Percentiles rank a stretch among this genome's conserved stretches.
Conservation (phyloP, 2,329 filamentous ascomycete genomes). For the Pleurostoma richardsiae region DNA sequence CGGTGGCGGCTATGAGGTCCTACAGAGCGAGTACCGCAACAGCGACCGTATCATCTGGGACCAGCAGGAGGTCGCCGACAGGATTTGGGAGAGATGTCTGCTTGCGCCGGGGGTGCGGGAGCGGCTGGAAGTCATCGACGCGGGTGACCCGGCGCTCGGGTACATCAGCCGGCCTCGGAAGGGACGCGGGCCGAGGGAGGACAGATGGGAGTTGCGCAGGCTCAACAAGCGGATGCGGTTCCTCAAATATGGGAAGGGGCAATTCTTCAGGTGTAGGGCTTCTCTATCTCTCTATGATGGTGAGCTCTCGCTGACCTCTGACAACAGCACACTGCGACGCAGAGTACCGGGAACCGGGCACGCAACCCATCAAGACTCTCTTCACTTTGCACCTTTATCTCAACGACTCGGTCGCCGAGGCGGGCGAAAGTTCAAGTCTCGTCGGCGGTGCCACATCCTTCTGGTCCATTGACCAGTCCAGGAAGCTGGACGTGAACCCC, state of each 20-base stretch:
- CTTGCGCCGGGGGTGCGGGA: constrained; percentile 33
- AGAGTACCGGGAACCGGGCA: constrained; percentile 48
- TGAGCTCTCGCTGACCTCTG: constrained; percentile 8
- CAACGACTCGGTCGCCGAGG: constrained; percentile 40
- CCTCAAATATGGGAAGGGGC: constrained; percentile 64
- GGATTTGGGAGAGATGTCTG: constrained; percentile 57
- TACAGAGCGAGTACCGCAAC: constrained; percentile 55
- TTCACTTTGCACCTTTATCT: constrained; percentile 54
- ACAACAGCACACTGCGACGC: constrained; percentile 62
- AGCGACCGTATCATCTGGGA: constrained; percentile 79
- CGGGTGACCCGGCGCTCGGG: constrained; percentile 22
- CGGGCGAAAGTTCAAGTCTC: constrained; percentile 26
- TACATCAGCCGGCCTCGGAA: constrained; percentile 14
- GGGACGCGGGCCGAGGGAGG: constrained; percentile 10
- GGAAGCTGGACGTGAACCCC: constrained; percentile 47
- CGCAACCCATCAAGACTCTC: constrained; percentile 37
- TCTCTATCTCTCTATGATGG: neutral
- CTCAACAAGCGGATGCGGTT: constrained; percentile 74
- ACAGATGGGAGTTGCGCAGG: constrained; percentile 37
- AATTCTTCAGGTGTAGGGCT: constrained; percentile 60
- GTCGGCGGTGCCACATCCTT: constrained; percentile 53
- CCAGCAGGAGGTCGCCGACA: constrained; percentile 52
- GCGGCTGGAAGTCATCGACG: constrained; percentile 27
- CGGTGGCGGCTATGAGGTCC: constrained; percentile 54
- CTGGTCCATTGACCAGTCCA: constrained; percentile 33